Conservation (phyloP, 345 rosid genomes). For the Murraya paniculata region DNA sequence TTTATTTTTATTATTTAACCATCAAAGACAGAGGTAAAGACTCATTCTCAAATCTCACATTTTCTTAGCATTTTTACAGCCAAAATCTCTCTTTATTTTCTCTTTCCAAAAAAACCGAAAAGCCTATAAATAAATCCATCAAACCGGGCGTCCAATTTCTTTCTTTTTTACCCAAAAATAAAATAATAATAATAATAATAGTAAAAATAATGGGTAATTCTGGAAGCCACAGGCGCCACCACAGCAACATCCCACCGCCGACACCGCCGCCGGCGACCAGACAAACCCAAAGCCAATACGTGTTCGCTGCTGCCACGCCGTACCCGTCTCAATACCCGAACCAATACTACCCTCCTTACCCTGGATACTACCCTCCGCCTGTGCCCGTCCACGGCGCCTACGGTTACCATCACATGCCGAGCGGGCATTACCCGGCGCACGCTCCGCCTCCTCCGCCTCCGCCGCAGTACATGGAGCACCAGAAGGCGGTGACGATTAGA, state of each 20-base stretch:
- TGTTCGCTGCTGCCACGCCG: constrained; percentile 40
- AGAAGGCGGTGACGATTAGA: constrained; percentile 51
- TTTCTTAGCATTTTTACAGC: too few relatives aligned
- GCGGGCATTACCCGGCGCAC: constrained; percentile 23
- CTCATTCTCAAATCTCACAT: too few relatives aligned
- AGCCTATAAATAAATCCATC: too few relatives aligned
- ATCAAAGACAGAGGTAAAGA: too few relatives aligned
- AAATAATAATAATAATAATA: too few relatives aligned
- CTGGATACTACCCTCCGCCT: constrained; percentile 28
- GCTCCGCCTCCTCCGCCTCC: constrained; percentile 20
- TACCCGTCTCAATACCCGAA: constrained; percentile 41
- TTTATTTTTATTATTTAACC: too few relatives aligned
- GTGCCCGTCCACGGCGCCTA: constrained; percentile 15
- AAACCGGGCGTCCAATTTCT: too few relatives aligned
- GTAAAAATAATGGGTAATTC: background rate
- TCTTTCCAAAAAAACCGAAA: too few relatives aligned
- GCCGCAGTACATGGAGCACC: constrained; percentile 39
- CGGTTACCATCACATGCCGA: constrained; percentile 30
- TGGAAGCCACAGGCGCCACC: constrained; percentile 29
- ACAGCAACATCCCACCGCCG: constrained; percentile 15
- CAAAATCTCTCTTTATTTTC: too few relatives aligned
- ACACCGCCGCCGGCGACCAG: constrained; percentile 21
- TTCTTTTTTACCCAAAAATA: too few relatives aligned
- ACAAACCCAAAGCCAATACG: constrained; percentile 31
- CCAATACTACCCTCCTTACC: constrained; percentile 16